Conservation (phyloP, 139 green algal genomes). For the Nannochloris sp. region DNA sequence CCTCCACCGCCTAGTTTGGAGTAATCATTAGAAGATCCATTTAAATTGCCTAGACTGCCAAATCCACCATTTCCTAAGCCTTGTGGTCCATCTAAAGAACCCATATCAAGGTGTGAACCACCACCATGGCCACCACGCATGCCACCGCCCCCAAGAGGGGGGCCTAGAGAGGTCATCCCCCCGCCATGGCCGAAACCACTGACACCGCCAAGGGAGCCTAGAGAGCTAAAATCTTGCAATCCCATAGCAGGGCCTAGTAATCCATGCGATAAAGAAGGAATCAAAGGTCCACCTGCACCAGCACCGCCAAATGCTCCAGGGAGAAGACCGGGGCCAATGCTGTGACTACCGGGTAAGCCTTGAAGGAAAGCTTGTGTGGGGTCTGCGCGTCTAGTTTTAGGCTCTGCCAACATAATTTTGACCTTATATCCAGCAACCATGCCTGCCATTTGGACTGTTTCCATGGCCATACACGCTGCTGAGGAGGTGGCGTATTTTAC, state of each 20-base stretch:
- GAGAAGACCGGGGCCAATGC: constrained; percentile 10
- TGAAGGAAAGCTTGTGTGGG: neutral
- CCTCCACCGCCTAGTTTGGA: too few relatives aligned
- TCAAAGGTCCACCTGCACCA: constrained; percentile 4
- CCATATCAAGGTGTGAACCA: constrained; percentile 5
- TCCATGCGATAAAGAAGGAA: constrained; percentile 2
- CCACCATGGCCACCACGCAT: constrained; percentile 14
- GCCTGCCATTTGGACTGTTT: constrained; percentile 50
- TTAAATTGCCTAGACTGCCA: constrained; percentile 6
- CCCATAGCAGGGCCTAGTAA: constrained; percentile 3
- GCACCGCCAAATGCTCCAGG: neutral
- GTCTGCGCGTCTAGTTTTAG: constrained; percentile 68
- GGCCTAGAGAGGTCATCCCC: too few relatives aligned
- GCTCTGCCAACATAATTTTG: constrained; percentile 88
- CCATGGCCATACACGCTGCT: constrained; percentile 62
- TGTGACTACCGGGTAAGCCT: neutral
- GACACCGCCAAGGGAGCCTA: constrained; percentile 14
- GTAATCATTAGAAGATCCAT: neutral
- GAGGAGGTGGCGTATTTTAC: constrained; percentile 77
- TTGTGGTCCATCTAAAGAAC: neutral
- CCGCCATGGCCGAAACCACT: too few relatives aligned
- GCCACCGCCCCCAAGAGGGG: too few relatives aligned
- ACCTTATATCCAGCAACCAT: constrained; percentile 73
- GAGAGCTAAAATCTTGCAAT: constrained; percentile 9
- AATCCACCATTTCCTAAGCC: neutral